Evolutionary conservation across 805 yeast genomes (phyloP), one percentile per base, ranked within the genome.

Genomic region (Suhomyces pyralidae): DNA sequence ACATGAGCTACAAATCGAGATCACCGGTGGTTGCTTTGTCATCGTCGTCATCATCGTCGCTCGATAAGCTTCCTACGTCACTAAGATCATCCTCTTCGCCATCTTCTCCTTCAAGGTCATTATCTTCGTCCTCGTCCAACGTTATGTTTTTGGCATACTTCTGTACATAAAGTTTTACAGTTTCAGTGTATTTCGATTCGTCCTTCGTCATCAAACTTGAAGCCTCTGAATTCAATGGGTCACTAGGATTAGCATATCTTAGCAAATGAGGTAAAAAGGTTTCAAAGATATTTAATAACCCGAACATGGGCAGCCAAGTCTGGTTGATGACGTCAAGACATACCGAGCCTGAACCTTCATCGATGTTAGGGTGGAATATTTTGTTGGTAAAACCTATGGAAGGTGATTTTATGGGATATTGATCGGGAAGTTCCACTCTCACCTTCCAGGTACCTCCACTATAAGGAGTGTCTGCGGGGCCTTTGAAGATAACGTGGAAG

Each of bases 221-320:
- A 0, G 98, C 98, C 54, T 88, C 94, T 9, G 91, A 85, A 63
- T 93, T 93, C 56, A 93, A 78, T 1, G 99, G 99, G 67, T 93
- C 99, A 12, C 93, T 77, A 1, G 98, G 93, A 64, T 93, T 93
- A 17, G 98, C 97, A 64, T 93, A 94, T 51, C 92, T 81, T 56
- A 93, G 75, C 53, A 93, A 73, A 61, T 96, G 98, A 6, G 99
- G 99, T 54, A 93, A 73, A 73, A 93, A 94, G 65, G 90, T 86
- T 63, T 93, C 98, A 66, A 94, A 90, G 24, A 93, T 88, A 66
- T 94, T 94, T 58, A 85, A 76, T 58, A 94, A 80, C 51, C 94
- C 97, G 75, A 91, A 93, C 90, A 93, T 88, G 1, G 99, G 98
- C 42, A 96, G 88, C 99, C 99, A 93, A 0, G 98, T 90, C 65